phyloP scores from a whole-genome alignment of 768 basidiomycete genomes.

The Rhodosporidiobolus odoratus region DNA sequence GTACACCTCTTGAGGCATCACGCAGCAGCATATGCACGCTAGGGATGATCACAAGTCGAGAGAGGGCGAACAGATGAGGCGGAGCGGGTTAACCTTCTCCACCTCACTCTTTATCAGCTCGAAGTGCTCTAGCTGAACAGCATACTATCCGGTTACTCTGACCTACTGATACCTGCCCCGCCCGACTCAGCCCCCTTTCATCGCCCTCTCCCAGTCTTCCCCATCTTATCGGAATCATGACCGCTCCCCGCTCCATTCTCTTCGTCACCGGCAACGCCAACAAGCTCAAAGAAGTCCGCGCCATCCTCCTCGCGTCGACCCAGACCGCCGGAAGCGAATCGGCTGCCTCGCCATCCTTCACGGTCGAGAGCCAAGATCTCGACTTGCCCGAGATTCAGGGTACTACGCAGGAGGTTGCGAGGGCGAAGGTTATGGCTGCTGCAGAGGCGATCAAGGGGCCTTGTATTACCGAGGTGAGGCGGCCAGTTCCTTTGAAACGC shows the following conservation, averaged over 20 bases:
- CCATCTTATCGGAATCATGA: background rate
- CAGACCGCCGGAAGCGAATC: conserved; percentile 19
- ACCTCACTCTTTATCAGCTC: background rate
- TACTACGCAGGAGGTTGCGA: conserved; percentile 80
- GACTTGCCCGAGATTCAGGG: conserved; percentile 93
- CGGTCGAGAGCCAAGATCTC: conserved; percentile 69
- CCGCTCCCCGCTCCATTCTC: conserved; percentile 18
- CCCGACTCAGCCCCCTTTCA: background rate
- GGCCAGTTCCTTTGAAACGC: background rate
- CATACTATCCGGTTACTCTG: background rate
- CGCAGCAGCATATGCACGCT: background rate
- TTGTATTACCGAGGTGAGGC: conserved; percentile 57
- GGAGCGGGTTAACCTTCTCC: background rate
- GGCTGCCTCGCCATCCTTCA: conserved; percentile 53
- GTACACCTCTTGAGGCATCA: background rate
- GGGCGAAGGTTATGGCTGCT: conserved; percentile 76
- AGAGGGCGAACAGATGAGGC: background rate
- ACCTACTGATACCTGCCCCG: background rate
- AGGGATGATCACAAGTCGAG: background rate
- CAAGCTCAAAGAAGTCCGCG: conserved; percentile 81
- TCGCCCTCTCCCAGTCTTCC: too few species aligned
- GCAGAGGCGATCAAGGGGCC: conserved; percentile 63
- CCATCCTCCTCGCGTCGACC: conserved; percentile 63
- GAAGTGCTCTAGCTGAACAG: background rate
- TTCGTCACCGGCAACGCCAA: conserved; percentile 94